phyloP scores from a whole-genome alignment of 805 yeast genomes.

The Lachancea nothofagi region DNA sequence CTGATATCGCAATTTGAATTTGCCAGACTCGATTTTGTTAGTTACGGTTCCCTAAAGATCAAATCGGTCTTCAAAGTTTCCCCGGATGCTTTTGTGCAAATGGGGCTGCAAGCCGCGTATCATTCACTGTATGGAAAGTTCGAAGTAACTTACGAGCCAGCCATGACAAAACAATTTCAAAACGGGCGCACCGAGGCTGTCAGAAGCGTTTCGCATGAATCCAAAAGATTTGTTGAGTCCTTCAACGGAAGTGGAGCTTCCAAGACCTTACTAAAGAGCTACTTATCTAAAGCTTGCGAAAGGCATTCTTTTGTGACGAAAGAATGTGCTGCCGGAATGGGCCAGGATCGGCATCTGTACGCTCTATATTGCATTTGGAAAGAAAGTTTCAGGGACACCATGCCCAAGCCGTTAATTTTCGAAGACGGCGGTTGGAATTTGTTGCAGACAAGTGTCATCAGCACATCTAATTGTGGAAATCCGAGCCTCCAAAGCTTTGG shows the following conservation, averaged over 20 bases:
- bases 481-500: conserved; percentile 85
- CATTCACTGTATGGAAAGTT: conserved; percentile 89
- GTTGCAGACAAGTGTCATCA: conserved; percentile 70
- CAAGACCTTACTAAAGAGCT: conserved; percentile 49
- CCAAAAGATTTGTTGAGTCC: conserved; percentile 76
- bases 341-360: conserved; percentile 89
- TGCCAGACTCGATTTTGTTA: conserved; percentile 63
- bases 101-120: conserved; percentile 90
- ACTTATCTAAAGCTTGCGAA: conserved; percentile 62
- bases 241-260: conserved; percentile 67
- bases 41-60: conserved; percentile 69
- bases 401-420: conserved; percentile 63
- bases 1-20: conserved; percentile 86
- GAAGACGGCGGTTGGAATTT: conserved; percentile 86
- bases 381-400: conserved; percentile 26
- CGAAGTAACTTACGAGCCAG: conserved; percentile 93
- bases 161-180: conserved; percentile 82
- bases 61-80: conserved; percentile 74
- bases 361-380: conserved; percentile 88
- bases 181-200: conserved; percentile 94
- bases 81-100: conserved; percentile 92
- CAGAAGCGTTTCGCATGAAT: conserved; percentile 74
- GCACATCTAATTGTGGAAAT: conserved; percentile 89
- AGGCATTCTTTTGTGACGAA: conserved; percentile 64
- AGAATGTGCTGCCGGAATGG: conserved; percentile 67